Evolutionary conservation across 1,284 basidiomycete species (phyloP).

Genomic region (Trichosporon asahii): DNA sequence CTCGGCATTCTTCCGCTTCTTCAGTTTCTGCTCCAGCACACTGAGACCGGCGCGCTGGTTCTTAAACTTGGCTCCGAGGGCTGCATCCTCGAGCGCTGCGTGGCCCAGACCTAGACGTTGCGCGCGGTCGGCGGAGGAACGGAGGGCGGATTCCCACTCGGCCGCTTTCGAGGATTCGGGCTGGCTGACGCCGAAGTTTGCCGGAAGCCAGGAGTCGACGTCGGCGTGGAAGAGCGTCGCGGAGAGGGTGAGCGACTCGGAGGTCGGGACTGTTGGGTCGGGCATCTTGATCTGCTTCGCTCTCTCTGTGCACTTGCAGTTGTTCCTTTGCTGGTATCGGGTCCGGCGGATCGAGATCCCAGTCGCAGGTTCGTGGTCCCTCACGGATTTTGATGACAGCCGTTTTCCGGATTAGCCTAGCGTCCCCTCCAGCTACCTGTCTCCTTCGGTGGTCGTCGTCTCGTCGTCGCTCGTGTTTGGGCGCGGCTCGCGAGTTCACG

Average conservation of each 20-base stretch:
- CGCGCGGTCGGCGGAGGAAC: slow-evolving; percentile 12
- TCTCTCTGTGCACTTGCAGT: too few species aligned
- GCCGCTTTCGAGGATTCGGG: slow-evolving; percentile 11
- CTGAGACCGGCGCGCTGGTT: slow-evolving; percentile 19
- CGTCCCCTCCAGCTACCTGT: too few species aligned
- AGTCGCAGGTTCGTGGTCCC: too few species aligned
- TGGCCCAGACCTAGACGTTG: slow-evolving; percentile 42
- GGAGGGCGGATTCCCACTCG: slow-evolving; percentile 23
- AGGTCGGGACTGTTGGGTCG: not conserved
- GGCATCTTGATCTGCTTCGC: not conserved
- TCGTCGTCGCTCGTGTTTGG: not conserved
- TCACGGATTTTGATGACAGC: too few species aligned
- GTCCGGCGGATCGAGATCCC: too few species aligned
- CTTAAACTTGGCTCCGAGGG: not conserved
- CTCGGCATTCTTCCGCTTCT: slow-evolving; percentile 16
- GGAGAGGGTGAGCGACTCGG: slow-evolving; percentile 39
- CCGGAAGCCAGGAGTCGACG: slow-evolving; percentile 43
- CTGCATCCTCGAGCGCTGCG: slow-evolving; percentile 28
- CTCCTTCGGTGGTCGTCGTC: too few species aligned
- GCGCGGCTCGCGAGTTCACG: not conserved
- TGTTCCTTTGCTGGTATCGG: too few species aligned
- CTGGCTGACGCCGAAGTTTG: slow-evolving; percentile 30
- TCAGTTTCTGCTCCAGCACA: slow-evolving; percentile 19
- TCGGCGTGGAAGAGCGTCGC: slow-evolving; percentile 41
- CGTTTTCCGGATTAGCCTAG: too few species aligned